Percentiles rank a stretch among this genome's conserved stretches.
phyloP scores from a whole-genome alignment of 164 flowering plant genomes.

The Pachysandra terminalis region DNA sequence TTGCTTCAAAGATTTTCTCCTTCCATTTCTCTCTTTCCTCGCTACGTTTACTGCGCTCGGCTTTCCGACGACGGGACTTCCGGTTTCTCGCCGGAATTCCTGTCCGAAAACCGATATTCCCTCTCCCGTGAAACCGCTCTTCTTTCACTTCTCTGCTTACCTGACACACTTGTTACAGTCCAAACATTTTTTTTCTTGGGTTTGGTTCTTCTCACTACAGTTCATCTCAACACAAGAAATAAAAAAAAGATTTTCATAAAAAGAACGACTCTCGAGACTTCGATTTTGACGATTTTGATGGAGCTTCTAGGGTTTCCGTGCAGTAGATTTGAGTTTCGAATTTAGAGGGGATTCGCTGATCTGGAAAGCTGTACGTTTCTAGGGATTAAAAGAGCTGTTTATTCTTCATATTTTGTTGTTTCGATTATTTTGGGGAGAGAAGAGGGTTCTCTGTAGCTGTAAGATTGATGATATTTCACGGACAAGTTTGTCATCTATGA shows the following conservation, averaged over 20 bases:
- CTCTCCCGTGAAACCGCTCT: conserved; percentile 5
- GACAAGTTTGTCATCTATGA: conserved; percentile 40
- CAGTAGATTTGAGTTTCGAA: background rate
- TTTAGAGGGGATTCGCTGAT: conserved; percentile 8
- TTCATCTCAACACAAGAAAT: background rate
- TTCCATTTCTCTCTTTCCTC: conserved; percentile 7
- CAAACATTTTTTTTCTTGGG: background rate
- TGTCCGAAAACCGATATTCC: conserved; percentile 5
- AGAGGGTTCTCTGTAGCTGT: conserved; percentile 13
- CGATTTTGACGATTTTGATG: conserved; percentile 1
- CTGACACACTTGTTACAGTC: background rate
- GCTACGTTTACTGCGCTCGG: conserved; percentile 11
- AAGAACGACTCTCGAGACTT: conserved; percentile 5
- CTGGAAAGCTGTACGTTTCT: conserved; percentile 13
- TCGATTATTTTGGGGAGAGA: conserved; percentile 7
- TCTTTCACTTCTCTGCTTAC: background rate
- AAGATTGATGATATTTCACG: conserved; percentile 30
- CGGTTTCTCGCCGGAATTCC: conserved; percentile 2
- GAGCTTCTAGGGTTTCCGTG: conserved; percentile 12
- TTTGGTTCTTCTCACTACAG: background rate
- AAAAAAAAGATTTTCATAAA: background rate
- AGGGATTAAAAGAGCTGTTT: background rate
- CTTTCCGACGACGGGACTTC: conserved; percentile 14
- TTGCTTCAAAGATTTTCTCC: background rate
- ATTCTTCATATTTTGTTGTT: background rate